Conservation (phyloP, 1,284 basidiomycete species). For the Xerocomus nothofagi region DNA sequence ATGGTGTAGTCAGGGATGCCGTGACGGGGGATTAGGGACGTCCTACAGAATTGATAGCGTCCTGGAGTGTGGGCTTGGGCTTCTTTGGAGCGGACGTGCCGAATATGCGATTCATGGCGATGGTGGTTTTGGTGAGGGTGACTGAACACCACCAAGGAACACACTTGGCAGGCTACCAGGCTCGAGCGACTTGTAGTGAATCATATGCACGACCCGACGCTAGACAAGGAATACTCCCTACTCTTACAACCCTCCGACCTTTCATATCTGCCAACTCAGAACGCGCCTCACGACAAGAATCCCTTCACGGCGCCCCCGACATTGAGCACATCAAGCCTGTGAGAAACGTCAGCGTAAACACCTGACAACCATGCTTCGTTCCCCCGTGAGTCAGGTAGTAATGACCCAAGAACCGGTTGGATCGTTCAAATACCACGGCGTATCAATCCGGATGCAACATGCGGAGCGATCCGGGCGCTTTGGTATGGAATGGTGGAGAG, state of each 20-base stretch:
- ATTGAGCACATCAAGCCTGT: conserved; percentile 70
- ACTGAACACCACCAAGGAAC: too few relatives aligned
- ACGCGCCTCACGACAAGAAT: conserved; percentile 49
- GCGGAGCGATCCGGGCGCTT: neutral
- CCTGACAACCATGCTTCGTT: neutral
- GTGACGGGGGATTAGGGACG: neutral
- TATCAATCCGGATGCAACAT: conserved; percentile 10
- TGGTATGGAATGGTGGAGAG: conserved; percentile 11
- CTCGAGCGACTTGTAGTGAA: neutral
- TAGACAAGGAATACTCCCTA: neutral
- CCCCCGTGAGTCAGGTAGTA: neutral
- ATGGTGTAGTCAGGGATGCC: conserved; percentile 13
- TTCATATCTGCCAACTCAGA: too few relatives aligned
- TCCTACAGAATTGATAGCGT: conserved; percentile 87
- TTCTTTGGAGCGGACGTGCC: conserved; percentile 77
- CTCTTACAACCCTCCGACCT: neutral
- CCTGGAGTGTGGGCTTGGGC: conserved; percentile 83
- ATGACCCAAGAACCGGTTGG: neutral
- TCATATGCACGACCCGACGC: neutral
- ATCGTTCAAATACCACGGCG: neutral
- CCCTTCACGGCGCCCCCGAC: conserved; percentile 80
- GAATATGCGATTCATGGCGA: conserved; percentile 79
- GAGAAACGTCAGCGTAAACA: neutral
- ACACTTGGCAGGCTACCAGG: too few relatives aligned
- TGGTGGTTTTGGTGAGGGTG: neutral